Conservation (phyloP, 169 alveolate species). For the Plasmodium ovale region DNA sequence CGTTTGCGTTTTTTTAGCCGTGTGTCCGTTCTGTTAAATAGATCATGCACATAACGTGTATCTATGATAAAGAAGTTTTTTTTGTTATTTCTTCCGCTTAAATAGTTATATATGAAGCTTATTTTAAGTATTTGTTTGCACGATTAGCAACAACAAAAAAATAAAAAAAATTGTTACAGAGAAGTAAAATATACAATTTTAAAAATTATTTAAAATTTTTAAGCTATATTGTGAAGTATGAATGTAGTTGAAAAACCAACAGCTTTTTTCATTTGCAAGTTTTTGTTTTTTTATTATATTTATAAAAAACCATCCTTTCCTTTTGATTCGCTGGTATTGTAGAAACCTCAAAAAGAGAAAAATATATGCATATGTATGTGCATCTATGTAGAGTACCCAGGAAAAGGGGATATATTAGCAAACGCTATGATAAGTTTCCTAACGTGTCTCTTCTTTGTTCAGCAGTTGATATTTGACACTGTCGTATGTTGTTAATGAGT, state of each 20-base stretch:
- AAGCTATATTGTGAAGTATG: constrained; percentile 18
- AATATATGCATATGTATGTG: background rate
- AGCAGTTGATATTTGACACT: background rate
- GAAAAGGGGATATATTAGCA: background rate
- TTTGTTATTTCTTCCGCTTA: too few species aligned
- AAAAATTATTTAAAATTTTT: constrained; percentile 17
- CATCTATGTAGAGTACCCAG: background rate
- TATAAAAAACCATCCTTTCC: constrained; percentile 37
- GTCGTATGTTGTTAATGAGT: background rate
- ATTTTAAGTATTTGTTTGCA: too few species aligned
- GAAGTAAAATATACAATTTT: too few species aligned
- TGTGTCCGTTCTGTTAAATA: background rate
- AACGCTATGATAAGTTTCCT: background rate
- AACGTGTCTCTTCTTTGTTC: background rate
- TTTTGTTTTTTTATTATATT: constrained; percentile 67
- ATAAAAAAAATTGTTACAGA: background rate
- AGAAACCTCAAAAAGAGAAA: constrained; percentile 3
- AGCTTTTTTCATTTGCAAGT: constrained; percentile 64
- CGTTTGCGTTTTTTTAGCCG: background rate
- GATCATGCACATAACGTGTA: background rate
- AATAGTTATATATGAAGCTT: background rate
- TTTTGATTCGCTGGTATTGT: constrained; percentile 58
- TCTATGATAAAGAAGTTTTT: too few species aligned
- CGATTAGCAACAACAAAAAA: constrained; percentile 1
- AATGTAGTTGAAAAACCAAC: constrained; percentile 34